Evolutionary conservation across 345 rosid species (phyloP).

Genomic region (Barbarea vulgaris): DNA sequence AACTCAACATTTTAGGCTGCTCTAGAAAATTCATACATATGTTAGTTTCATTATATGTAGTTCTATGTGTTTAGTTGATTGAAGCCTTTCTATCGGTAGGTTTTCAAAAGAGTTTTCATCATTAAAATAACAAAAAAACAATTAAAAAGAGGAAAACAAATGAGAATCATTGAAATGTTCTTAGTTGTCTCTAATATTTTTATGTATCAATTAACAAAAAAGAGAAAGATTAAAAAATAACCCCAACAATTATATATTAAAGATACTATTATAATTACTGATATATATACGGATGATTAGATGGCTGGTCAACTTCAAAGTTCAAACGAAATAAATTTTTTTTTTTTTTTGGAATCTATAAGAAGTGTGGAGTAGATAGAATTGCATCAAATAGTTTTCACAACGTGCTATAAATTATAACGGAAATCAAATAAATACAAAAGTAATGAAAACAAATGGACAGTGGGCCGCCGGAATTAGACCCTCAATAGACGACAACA

Average conservation of each 20-base stretch:
- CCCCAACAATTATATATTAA: background rate
- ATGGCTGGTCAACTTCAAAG: background rate
- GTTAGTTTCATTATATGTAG: no score
- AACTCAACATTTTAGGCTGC: background rate
- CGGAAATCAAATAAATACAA: background rate
- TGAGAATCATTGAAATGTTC: no score
- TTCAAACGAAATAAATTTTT: background rate
- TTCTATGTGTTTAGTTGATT: no score
- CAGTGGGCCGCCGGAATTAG: conserved; percentile 17
- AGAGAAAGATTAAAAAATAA: no score
- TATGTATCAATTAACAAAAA: no score
- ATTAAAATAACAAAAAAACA: no score
- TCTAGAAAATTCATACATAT: no score
- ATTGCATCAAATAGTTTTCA: conserved; percentile 18
- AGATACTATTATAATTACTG: background rate
- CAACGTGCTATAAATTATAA: conserved; percentile 33
- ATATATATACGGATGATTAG: background rate
- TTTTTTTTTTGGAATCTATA: conserved; percentile 1
- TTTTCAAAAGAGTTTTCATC: no score
- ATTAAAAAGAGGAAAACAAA: no score
- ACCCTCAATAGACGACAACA: conserved; percentile 4
- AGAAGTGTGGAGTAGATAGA: conserved; percentile 20
- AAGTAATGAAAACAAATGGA: conserved; percentile 7
- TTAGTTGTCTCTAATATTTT: no score
- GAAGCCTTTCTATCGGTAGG: no score